These are phyloP conservation scores for Kodamaea kaohsiungensis DNA, from an alignment of 805 yeast genomes.

Conservation along the genomic window DNA sequence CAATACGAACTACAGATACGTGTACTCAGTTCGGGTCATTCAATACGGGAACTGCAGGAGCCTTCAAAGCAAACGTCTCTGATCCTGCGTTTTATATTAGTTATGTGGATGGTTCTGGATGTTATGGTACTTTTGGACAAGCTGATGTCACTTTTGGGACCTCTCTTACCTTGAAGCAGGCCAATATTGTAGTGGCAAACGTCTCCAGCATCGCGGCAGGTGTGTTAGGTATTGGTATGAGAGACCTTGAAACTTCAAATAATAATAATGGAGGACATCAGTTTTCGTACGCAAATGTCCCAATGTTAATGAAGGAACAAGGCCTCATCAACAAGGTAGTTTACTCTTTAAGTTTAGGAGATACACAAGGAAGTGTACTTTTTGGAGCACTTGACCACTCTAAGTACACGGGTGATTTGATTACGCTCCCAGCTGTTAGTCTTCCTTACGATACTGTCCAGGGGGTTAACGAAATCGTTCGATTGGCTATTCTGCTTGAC, in stretches of 20 bases:
- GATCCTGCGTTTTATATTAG: not conserved
- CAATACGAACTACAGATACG: not conserved
- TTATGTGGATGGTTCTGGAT: not conserved
- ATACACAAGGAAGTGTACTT: slow-evolving; percentile 32
- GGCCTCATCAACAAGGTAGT: slow-evolving; percentile 35
- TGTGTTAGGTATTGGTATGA: too few species aligned
- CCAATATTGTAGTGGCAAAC: too few species aligned
- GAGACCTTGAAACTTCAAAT: too few species aligned
- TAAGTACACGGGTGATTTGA: slow-evolving; percentile 30
- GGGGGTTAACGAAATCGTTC: too few species aligned
- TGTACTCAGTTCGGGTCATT: not conserved
- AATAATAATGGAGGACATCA: too few species aligned
- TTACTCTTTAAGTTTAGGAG: slow-evolving; percentile 39
- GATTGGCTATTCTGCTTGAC: too few species aligned
- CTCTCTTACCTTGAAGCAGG: too few species aligned
- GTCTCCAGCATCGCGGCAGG: too few species aligned
- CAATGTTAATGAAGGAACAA: slow-evolving; percentile 30
- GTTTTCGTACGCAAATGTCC: slow-evolving; percentile 39
- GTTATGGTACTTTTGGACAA: too few species aligned
- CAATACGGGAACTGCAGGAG: not conserved
- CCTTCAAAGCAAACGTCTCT: not conserved
- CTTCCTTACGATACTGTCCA: not conserved
- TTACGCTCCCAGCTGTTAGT: not conserved
- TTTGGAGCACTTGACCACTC: slow-evolving; percentile 48
- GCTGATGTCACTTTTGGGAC: too few species aligned